Base-by-base conservation (phyloP, 306 rosid species). In the Rubus idaeus region DNA sequence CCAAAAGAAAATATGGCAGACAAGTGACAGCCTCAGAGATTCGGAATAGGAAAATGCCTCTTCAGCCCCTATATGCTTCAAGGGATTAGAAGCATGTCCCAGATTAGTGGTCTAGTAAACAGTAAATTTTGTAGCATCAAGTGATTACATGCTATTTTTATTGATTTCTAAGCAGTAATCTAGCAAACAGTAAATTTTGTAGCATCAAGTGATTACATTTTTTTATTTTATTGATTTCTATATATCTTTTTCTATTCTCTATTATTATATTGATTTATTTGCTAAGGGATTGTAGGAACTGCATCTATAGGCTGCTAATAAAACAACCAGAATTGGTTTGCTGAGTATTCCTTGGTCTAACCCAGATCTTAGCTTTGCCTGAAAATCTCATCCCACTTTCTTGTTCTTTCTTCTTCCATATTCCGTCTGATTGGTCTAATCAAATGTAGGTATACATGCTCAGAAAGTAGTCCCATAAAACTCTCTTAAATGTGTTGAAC, bases 1-100 rank as follows among this genome's bases (percentile, higher is more conserved):
- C 84, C 98, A 96, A 79, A 96, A 96, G 96, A 92, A 92, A 87
- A 12, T 96, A 75, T 91, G 94, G 98, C 88, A 88, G 51, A 96
- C 98, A 60, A 80, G 86, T 23, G 83, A 78, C 69, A 92, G 93
- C 80, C 82, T 91, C 61, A 84, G 90, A 83, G 96, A 77, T 62
- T 72, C 90, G 2, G 92, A 92, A 82, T 90, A 88, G 84, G 84
- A 73, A 74, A 73, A n/a, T n/a, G 79, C 79, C 70, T 70, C 40
- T 10, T 46, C 66, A 44, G 66, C 75, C 84, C 78, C 55, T 17
- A 55, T 39, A 75, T 83, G 78, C 87, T 55, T 30, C 78, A 72
- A 78, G 86, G 97, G 85, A 79, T 78, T 77, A 67, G 74, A 79
- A 87, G 83, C 81, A 80, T 18, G 56, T 81, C 85, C 82, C 82